phyloP scores from a whole-genome alignment of 345 rosid species.

The Bruguiera gymnorhiza region DNA sequence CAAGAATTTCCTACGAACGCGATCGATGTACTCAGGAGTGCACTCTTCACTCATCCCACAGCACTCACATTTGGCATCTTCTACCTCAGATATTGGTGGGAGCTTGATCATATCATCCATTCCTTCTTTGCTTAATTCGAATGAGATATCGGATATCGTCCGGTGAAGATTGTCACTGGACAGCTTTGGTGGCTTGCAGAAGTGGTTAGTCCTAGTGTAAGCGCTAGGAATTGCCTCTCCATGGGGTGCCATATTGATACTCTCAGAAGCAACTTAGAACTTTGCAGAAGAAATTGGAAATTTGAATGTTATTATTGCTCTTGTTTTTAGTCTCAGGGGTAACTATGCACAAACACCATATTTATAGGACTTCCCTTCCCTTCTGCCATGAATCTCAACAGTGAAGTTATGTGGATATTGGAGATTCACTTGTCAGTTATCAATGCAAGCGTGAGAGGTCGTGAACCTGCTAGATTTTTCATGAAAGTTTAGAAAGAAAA shows the following conservation, averaged over 20 bases:
- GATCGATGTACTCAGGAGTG: constrained; percentile 74
- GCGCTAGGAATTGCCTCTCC: no score
- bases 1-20: constrained; percentile 50
- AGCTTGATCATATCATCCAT: constrained; percentile 5
- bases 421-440: constrained; percentile 37
- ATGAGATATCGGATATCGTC: constrained; percentile 62
- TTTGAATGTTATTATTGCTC: no score
- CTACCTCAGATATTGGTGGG: constrained; percentile 65
- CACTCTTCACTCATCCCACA: constrained; percentile 93
- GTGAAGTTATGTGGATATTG: constrained; percentile 35
- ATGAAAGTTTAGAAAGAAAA: constrained; percentile 13
- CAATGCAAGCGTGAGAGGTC: constrained; percentile 19
- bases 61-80: constrained; percentile 81
- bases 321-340: neutral
- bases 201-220: no score
- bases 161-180: no score
- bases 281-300: no score
- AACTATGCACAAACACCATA: constrained; percentile 2
- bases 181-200: no score
- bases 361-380: constrained; percentile 24
- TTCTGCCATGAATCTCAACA: constrained; percentile 1
- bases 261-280: no score
- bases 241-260: no score
- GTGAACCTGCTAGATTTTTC: constrained; percentile 40
- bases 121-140: constrained; percentile 42